Conservation (phyloP, 2,329 filamentous ascomycete species). For the Xylaria arbuscula region DNA sequence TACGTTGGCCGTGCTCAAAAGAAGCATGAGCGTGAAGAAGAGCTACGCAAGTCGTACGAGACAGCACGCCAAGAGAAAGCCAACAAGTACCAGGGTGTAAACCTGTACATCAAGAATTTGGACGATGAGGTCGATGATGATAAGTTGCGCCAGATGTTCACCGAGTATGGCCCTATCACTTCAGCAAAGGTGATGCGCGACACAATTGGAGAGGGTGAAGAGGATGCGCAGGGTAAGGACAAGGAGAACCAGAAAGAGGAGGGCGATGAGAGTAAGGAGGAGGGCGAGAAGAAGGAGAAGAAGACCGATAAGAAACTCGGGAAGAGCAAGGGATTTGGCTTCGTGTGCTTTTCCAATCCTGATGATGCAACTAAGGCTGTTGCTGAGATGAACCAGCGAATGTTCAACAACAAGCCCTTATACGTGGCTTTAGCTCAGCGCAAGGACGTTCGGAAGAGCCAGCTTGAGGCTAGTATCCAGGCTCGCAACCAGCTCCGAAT, state of each 20-base stretch:
- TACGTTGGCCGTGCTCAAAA: slow-evolving; percentile 99
- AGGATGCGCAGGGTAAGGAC: slow-evolving; percentile 64
- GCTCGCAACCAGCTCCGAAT: slow-evolving; percentile 98
- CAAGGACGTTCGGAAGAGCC: slow-evolving; percentile 99
- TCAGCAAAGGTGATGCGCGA: slow-evolving; percentile 99
- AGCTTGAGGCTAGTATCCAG: slow-evolving; percentile 99
- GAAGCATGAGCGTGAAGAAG: slow-evolving; percentile 99
- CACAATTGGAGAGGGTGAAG: slow-evolving; percentile 66
- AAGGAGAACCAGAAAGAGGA: slow-evolving; percentile 62
- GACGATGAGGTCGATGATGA: slow-evolving; percentile 98
- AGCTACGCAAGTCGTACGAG: slow-evolving; percentile 98
- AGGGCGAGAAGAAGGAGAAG: slow-evolving; percentile 70
- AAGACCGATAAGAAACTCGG: slow-evolving; percentile 77
- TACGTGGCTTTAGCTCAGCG: slow-evolving; percentile 98
- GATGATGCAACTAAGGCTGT: slow-evolving; percentile 99
- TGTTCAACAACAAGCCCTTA: slow-evolving; percentile 95
- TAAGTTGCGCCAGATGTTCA: slow-evolving; percentile 94
- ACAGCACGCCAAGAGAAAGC: slow-evolving; percentile 97
- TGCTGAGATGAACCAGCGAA: slow-evolving; percentile 99
- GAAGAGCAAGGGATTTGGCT: slow-evolving; percentile 99
- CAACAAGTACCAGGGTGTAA: slow-evolving; percentile 99
- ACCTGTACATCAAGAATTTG: slow-evolving; percentile 99
- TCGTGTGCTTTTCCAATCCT: slow-evolving; percentile 99
- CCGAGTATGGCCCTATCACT: slow-evolving; percentile 92
- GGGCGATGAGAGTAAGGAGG: slow-evolving; percentile 63